Evolutionary conservation across 805 yeast genomes (phyloP).

Genomic region (Peterozyma xylosa): DNA sequence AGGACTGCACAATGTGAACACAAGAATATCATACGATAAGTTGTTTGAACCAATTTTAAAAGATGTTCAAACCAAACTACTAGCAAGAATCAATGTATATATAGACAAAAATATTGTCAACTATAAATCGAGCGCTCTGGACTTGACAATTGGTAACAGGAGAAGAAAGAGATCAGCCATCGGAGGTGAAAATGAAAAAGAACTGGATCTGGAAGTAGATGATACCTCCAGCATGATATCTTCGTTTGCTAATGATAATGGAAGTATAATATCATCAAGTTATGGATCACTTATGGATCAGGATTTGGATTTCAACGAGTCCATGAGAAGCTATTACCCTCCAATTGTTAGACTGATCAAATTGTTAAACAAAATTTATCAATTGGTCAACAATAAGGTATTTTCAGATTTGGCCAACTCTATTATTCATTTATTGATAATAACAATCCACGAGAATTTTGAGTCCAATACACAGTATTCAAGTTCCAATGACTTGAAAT

Average conservation of each 20-base stretch:
- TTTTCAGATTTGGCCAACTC: slow-evolving; percentile 89
- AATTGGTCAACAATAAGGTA: slow-evolving; percentile 64
- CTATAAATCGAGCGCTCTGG: slow-evolving; percentile 62
- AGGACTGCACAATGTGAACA: slow-evolving; percentile 6
- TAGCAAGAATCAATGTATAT: slow-evolving; percentile 69
- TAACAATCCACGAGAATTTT: slow-evolving; percentile 50
- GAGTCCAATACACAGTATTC: slow-evolving; percentile 37
- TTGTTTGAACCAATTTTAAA: slow-evolving; percentile 65
- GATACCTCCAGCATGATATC: slow-evolving; percentile 3
- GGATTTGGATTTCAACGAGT: slow-evolving; percentile 19
- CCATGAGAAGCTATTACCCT: slow-evolving; percentile 35
- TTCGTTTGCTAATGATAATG: slow-evolving; percentile 5
- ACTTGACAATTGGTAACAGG: slow-evolving; percentile 51
- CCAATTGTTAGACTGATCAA: slow-evolving; percentile 67
- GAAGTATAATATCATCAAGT: slow-evolving; percentile 10
- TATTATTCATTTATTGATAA: slow-evolving; percentile 70
- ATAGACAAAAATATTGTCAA: slow-evolving; percentile 62
- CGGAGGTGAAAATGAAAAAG: not conserved
- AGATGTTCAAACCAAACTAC: slow-evolving; percentile 74
- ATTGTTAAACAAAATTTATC: slow-evolving; percentile 70
- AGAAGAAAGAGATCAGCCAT: slow-evolving; percentile 12
- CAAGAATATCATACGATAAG: slow-evolving; percentile 41
- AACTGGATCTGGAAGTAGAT: not conserved
- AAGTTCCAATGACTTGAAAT: slow-evolving; percentile 38
- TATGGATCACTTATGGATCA: slow-evolving; percentile 8